A percentile compares a stretch with the other conserved stretches of the same genome.
phyloP scores from a whole-genome alignment of 768 basidiomycete species.

The Amanita molliuscula region DNA sequence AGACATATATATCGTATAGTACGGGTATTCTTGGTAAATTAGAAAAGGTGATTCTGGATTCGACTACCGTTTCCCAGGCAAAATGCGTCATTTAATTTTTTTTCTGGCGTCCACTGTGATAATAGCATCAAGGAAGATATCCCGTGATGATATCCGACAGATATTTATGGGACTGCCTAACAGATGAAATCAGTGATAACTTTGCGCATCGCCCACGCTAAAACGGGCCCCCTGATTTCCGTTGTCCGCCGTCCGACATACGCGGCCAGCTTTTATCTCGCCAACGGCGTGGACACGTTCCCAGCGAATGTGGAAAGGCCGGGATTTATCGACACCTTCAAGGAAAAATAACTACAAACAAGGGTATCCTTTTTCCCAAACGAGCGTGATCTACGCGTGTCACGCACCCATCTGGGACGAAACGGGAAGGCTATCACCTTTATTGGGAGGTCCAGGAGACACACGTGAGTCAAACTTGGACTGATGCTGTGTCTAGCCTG shows the following conservation, averaged over 20 bases:
- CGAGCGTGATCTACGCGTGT: background rate
- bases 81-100: background rate
- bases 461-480: background rate
- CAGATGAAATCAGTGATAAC: background rate
- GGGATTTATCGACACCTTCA: background rate
- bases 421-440: background rate
- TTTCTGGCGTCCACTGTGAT: background rate
- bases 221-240: background rate
- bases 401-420: background rate
- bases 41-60: background rate
- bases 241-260: background rate
- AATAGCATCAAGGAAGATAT: conserved; percentile 1
- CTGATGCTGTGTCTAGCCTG: background rate
- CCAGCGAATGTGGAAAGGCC: conserved; percentile 2
- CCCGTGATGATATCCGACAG: background rate
- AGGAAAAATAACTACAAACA: conserved; percentile 1
- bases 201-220: background rate
- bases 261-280: background rate
- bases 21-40: conserved; percentile 4
- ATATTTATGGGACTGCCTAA: background rate
- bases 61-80: background rate
- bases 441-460: background rate
- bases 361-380: background rate
- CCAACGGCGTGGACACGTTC: conserved; percentile 3
- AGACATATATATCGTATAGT: conserved; percentile 4